Percentiles rank a stretch among this genome's conserved stretches.
These are phyloP conservation scores for Dactylellina sp. DNA, from an alignment of 2,329 filamentous ascomycete species.

Conservation along the genomic window DNA sequence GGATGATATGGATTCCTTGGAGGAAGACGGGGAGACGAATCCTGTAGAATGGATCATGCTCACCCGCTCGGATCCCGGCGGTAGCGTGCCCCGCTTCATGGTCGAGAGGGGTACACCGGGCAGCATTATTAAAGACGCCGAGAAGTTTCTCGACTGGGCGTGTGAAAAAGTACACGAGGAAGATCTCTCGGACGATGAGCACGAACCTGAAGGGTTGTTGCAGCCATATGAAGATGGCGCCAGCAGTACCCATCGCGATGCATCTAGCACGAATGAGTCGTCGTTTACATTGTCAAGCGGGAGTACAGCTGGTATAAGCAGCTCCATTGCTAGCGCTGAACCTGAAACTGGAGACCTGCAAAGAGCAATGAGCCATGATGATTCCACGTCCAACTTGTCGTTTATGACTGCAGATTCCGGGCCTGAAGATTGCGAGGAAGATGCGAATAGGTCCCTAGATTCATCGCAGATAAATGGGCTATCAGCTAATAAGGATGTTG, in stretches of 20 bases:
- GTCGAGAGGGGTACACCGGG: constrained; percentile 88
- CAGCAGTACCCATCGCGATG: neutral
- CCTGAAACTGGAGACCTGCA: constrained; percentile 37
- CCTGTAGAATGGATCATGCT: constrained; percentile 94
- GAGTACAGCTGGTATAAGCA: neutral
- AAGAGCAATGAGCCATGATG: constrained; percentile 41
- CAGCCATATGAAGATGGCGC: constrained; percentile 38
- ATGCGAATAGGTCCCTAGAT: constrained; percentile 15
- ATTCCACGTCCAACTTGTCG: constrained; percentile 47
- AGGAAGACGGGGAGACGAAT: constrained; percentile 67
- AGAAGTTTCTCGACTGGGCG: constrained; percentile 85
- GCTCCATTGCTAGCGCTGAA: constrained; percentile 55
- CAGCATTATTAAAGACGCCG: constrained; percentile 81
- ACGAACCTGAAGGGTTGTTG: constrained; percentile 20
- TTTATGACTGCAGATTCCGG: constrained; percentile 58
- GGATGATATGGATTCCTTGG: constrained; percentile 62
- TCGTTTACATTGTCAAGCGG: constrained; percentile 29
- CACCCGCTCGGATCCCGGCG: constrained; percentile 86
- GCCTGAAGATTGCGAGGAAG: constrained; percentile 62
- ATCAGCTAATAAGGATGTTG: constrained; percentile 56
- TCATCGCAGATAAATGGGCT: constrained; percentile 42
- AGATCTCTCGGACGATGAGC: constrained; percentile 57
- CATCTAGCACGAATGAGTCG: constrained; percentile 31
- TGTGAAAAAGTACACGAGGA: constrained; percentile 67
- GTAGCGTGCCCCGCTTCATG: constrained; percentile 87